These are phyloP conservation scores for Aeschynomene evenia DNA, from an alignment of 306 rosid species.

Conservation along the genomic window DNA sequence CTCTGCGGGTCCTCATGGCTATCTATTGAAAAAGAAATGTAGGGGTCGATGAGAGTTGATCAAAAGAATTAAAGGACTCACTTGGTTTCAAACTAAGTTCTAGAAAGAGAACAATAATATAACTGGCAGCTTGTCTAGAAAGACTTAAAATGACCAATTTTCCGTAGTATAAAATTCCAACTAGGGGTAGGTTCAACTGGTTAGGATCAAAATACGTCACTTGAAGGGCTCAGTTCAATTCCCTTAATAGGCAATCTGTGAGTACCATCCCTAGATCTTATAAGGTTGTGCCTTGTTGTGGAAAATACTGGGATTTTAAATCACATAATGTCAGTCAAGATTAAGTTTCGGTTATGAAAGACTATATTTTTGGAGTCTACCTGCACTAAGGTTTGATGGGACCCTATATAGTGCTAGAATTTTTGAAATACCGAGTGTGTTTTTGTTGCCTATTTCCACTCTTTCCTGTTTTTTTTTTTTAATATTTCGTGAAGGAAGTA, in stretches of 20 bases:
- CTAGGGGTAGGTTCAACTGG: no score
- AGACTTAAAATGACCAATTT: no score
- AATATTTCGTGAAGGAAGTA: no score
- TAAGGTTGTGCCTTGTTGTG: no score
- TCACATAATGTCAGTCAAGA: neutral
- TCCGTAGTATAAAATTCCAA: no score
- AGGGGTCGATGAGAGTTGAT: neutral
- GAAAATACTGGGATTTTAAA: neutral
- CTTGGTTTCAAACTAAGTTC: neutral
- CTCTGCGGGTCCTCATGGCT: no score
- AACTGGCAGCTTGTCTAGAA: neutral
- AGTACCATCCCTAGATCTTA: no score
- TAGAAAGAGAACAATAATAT: neutral
- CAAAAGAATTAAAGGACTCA: neutral
- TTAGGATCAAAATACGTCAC: no score
- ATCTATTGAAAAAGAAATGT: no score
- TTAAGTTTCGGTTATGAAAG: neutral
- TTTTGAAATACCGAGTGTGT: neutral
- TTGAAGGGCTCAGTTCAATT: neutral
- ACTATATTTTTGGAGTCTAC: neutral
- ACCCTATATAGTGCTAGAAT: neutral
- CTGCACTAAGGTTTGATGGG: neutral
- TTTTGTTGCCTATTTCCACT: no score
- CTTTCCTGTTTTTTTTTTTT: no score
- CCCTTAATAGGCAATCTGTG: neutral